phyloP scores from a whole-genome alignment of 495 filamentous ascomycete species.

The Penicillium waksmanii region DNA sequence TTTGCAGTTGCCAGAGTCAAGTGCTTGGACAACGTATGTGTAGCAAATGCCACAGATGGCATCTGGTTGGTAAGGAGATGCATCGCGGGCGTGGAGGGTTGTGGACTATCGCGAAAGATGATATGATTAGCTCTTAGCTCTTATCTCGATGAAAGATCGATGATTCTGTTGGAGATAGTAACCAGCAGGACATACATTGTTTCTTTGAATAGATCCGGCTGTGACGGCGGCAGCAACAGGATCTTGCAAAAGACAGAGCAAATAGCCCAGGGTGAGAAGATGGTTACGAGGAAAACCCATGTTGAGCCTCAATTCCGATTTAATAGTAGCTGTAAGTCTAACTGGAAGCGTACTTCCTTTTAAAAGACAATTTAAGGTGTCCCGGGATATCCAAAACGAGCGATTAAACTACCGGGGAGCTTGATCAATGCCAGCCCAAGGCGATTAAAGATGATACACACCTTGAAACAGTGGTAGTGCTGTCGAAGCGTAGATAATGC shows the following conservation, averaged over 20 bases:
- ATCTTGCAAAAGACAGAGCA: neutral
- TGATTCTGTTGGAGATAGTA: too few relatives aligned
- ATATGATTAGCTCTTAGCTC: neutral
- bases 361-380: too few relatives aligned
- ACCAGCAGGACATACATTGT: neutral
- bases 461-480: neutral
- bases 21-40: constrained; percentile 3
- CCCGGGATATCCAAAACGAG: neutral
- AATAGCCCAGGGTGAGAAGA: neutral
- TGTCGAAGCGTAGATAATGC: neutral
- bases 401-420: neutral
- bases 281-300: neutral
- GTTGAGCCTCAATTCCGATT: neutral
- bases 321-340: too few relatives aligned
- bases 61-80: neutral
- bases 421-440: neutral
- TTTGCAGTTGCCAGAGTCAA: constrained; percentile 13
- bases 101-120: neutral
- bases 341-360: too few relatives aligned
- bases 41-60: constrained; percentile 6
- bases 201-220: neutral
- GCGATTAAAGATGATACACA: neutral
- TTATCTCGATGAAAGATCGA: too few relatives aligned
- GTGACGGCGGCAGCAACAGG: neutral
- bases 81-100: neutral